Base-by-base conservation (phyloP, 2,329 filamentous ascomycete species). In the Sporothrix curviconia region DNA sequence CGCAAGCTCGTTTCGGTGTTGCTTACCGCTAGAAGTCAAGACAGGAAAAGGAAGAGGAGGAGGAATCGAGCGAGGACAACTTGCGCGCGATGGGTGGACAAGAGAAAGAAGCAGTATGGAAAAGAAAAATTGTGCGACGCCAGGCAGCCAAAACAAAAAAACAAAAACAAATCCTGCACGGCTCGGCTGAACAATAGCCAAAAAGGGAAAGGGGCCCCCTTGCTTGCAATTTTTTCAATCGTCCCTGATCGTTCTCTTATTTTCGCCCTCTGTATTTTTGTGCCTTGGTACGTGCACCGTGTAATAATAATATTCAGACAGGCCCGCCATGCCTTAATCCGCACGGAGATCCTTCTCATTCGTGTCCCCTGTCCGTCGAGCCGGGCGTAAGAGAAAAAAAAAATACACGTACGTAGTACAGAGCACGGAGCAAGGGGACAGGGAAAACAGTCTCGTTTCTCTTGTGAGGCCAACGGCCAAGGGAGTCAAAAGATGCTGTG, bases 221-320 rank as follows among this genome's bases (percentile, higher is more conserved):
- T n/a, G n/a, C n/a, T n/a, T n/a, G n/a, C n/a, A 24, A 6, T 15
- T 37, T 6, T 17, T 3, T 6, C n/a, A n/a, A n/a, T 3, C 24
- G 17, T 15, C 15, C 9, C 37, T 49, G 28, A 2, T n/a, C 19
- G 34, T 51, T 22, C 47, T 51, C 49, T 17, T 30, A 28, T 30
- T 34, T 51, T 12, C 34, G 24, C 49, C 47, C 8, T 51, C 7
- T 9, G 49, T 51, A 51, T 30, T 39, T 51, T 39, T 40, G 49
- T 51, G 34, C 32, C 49, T 40, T 51, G 49, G 49, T 51, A 39
- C 49, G 49, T 51, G 49, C 49, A 51, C 34, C 17, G 47, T 37
- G 32, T 19, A 49, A 28, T 51, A 40, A 39, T 22, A 51, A 50
- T 15, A 37, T 3, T 7, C 8, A 36, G 46, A 34, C 32, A 30